These are phyloP conservation scores for Chytriomyces sp. DNA, from an alignment of 192 early-diverging fungal species.

Conservation along the genomic window DNA sequence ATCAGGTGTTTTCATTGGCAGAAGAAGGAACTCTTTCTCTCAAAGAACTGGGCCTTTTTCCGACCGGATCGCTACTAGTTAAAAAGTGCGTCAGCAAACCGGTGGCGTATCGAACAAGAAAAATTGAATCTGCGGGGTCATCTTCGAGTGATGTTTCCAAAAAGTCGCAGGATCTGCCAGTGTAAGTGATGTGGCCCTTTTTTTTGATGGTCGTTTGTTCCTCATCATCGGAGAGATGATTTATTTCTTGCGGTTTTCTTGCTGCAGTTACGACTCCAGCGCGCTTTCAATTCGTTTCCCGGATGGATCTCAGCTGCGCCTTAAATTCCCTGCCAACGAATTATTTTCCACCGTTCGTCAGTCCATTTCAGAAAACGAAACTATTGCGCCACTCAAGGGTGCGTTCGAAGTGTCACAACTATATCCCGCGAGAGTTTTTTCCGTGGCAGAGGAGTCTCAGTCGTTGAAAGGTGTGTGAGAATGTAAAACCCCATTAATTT, in stretches of 20 bases:
- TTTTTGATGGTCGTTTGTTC: neutral
- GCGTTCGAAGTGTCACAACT: slow-evolving; percentile 17
- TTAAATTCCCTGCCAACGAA: slow-evolving; percentile 2
- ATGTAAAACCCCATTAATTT: neutral
- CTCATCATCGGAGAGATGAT: neutral
- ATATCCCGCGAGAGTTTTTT: slow-evolving; percentile 9
- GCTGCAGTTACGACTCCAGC: slow-evolving; percentile 8
- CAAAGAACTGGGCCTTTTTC: neutral
- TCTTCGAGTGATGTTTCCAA: neutral
- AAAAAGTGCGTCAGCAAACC: neutral
- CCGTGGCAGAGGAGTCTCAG: neutral
- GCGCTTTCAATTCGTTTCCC: slow-evolving; percentile 6
- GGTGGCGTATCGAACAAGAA: neutral
- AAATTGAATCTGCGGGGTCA: neutral
- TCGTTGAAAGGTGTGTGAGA: neutral
- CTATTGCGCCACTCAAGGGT: neutral
- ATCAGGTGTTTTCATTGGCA: neutral
- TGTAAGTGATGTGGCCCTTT: neutral
- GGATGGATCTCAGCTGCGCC: neutral
- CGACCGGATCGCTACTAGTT: neutral
- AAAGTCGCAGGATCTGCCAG: neutral
- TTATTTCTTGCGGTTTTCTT: neutral
- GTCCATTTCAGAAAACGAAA: neutral
- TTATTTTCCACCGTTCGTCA: slow-evolving; percentile 7
- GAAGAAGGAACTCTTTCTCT: neutral